Evolutionary conservation across 495 filamentous ascomycete genomes (phyloP).

Genomic region (Daldinia loculata): DNA sequence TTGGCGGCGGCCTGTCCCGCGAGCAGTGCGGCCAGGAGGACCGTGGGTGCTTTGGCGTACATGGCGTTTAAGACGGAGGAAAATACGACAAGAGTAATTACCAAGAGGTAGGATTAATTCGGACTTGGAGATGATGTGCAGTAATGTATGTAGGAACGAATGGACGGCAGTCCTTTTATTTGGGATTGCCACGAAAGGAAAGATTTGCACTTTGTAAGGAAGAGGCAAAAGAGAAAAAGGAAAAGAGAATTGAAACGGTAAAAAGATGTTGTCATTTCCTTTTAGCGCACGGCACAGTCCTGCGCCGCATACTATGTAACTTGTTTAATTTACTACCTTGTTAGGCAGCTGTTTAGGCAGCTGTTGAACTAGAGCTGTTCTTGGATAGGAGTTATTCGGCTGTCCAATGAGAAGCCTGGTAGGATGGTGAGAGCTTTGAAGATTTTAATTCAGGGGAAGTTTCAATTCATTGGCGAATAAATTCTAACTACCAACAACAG

Average conservation of each 20-base stretch:
- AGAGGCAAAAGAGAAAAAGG: neutral
- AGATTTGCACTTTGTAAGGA: conserved; percentile 12
- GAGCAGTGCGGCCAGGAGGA: conserved; percentile 35
- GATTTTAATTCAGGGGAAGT: too few species aligned
- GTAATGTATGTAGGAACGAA: conserved; percentile 16
- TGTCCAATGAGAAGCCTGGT: neutral
- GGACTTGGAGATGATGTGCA: neutral
- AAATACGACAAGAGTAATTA: neutral
- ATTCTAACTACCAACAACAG: too few species aligned
- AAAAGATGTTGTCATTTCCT: neutral
- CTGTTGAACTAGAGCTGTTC: neutral
- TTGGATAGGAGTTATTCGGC: neutral
- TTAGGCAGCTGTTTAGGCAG: neutral
- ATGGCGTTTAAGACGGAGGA: conserved; percentile 14
- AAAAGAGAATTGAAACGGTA: neutral
- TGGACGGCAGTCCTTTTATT: conserved; percentile 15
- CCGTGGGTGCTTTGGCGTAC: conserved; percentile 30
- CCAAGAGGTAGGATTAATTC: neutral
- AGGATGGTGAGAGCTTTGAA: neutral
- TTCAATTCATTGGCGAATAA: too few species aligned
- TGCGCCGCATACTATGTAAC: neutral
- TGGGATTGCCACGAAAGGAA: conserved; percentile 25
- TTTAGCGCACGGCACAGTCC: neutral
- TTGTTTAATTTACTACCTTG: neutral
- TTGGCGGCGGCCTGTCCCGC: conserved; percentile 48